Evolutionary conservation across 2,329 filamentous ascomycete species (phyloP).

Genomic region (Monilinia aucupariae): DNA sequence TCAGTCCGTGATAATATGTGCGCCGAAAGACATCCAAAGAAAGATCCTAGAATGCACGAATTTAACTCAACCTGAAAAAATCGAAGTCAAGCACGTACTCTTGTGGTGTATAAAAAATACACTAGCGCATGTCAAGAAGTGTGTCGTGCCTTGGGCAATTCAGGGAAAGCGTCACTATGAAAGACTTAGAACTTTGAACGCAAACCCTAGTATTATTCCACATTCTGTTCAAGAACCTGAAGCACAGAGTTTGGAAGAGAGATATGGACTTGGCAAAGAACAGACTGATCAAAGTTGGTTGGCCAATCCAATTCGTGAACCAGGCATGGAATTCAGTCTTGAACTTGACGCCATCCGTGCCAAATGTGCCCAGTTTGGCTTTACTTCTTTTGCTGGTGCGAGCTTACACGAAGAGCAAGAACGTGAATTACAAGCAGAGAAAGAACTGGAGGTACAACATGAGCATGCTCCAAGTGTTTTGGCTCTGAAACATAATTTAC

Average conservation of each 20-base stretch:
- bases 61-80: conserved; percentile 21
- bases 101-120: conserved; percentile 56
- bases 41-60: conserved; percentile 42
- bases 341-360: conserved; percentile 17
- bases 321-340: not conserved
- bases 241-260: conserved; percentile 44
- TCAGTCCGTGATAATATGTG: conserved; percentile 58
- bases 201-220: not conserved
- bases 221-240: conserved; percentile 48
- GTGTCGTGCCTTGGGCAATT: conserved; percentile 53
- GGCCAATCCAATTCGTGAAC: not conserved
- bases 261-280: conserved; percentile 40
- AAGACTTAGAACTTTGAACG: conserved; percentile 23
- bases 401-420: conserved; percentile 62
- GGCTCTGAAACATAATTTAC: conserved; percentile 41
- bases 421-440: conserved; percentile 59
- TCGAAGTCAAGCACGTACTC: conserved; percentile 52
- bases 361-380: conserved; percentile 38
- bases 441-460: conserved; percentile 53
- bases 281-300: conserved; percentile 7
- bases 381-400: conserved; percentile 34
- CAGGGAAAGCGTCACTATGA: conserved; percentile 50
- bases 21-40: conserved; percentile 52
- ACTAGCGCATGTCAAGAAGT: conserved; percentile 43
- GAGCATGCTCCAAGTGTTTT: conserved; percentile 42